These are phyloP conservation scores for Tricholoma terreum DNA, from an alignment of 768 basidiomycete species.

Conservation along the genomic window DNA sequence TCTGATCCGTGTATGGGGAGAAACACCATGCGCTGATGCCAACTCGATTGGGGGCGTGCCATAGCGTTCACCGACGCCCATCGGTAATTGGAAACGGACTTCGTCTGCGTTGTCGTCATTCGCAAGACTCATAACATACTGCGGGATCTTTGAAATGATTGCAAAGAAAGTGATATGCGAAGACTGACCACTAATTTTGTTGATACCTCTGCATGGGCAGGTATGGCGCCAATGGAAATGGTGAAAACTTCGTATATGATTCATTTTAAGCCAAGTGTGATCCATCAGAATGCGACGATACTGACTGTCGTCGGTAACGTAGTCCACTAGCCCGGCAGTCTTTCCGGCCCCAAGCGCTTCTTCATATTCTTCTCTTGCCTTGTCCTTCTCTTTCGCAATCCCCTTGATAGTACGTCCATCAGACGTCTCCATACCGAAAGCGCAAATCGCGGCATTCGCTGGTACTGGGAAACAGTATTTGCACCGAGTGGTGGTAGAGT, in stretches of 20 bases:
- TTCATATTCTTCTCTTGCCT: constrained; percentile 39
- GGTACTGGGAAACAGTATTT: constrained; percentile 62
- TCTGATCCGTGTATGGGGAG: constrained; percentile 32
- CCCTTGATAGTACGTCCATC: constrained; percentile 44
- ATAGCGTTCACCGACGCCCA: constrained; percentile 49
- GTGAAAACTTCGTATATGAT: constrained; percentile 43
- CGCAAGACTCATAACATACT: constrained; percentile 54
- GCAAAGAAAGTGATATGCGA: background rate
- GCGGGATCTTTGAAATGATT: background rate
- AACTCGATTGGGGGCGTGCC: constrained; percentile 43
- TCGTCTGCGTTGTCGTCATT: constrained; percentile 47
- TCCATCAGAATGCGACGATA: background rate
- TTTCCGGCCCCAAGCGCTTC: constrained; percentile 38
- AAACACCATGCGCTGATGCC: constrained; percentile 24
- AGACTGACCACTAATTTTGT: constrained; percentile 41
- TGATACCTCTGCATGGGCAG: constrained; percentile 36
- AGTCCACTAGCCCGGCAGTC: constrained; percentile 44
- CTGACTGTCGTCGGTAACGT: constrained; percentile 52
- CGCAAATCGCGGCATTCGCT: constrained; percentile 50
- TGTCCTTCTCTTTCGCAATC: constrained; percentile 44
- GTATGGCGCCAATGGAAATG: constrained; percentile 55
- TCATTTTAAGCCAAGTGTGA: background rate
- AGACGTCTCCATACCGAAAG: constrained; percentile 46
- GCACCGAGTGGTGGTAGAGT: constrained; percentile 38
- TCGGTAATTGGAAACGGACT: constrained; percentile 54